Base-by-base conservation (phyloP, 441 rosid genomes). In the Oxalis stricta region DNA sequence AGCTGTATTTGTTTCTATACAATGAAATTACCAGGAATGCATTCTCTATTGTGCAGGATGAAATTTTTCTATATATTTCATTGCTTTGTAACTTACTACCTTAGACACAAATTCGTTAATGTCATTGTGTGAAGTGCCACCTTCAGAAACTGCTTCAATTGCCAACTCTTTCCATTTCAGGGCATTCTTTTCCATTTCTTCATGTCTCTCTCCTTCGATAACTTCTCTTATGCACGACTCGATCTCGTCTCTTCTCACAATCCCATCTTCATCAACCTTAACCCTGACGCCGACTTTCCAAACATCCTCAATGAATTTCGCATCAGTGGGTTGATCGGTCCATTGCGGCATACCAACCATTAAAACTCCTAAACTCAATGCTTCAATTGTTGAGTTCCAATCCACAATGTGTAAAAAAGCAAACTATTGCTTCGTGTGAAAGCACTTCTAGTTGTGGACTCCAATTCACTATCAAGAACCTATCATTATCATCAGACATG, bases 321-420 rank as follows among this genome's bases (percentile, higher is more conserved):
- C 76, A 49, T 72, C 64, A 0, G 78, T 59, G 0, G 68, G 71
- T 16, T 77, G 85, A 23, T 80, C 82, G 0, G 65, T 66, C 82
- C 78, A 72, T 12, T 63, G 80, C 3, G 91, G 77, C 91, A 77
- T 72, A 11, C 60, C 69, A 53, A 77, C 77, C 76, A 80, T 61
- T 1, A 82, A 76, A 38, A 77, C 74, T 4, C 71, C 80, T 29
- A 74, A 47, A 48, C 76, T 56, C 24, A 76, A 2, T 6, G 70
- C 77, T 45, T 80, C 84, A 2, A 72, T 36, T 3, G 73, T 72
- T 5, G 84, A 80, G 38, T 76, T 80, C 84, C 80, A 76, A n/a
- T 5, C 81, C 81, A 13, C 70, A 67, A 18, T 79, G 84, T 0
- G 77, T 69, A 10, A 80, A 14, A 50, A 80, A 72, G 28, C 84